Evolutionary conservation across 306 rosid species (phyloP).

Genomic region (Geum urbanum): DNA sequence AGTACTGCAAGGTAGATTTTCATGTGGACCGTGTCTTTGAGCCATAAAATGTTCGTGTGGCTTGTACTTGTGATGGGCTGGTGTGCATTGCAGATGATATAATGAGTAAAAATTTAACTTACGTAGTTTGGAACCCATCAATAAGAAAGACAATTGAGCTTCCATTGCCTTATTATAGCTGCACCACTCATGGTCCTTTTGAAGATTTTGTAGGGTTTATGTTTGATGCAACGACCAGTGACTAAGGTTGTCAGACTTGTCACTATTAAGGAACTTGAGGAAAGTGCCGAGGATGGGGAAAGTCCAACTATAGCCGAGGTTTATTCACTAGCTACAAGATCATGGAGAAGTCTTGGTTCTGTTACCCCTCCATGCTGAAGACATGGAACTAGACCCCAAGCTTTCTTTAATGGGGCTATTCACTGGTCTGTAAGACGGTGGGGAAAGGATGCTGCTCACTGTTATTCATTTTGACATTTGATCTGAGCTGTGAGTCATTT

Average conservation of each 20-base stretch:
- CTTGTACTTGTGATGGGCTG: background rate
- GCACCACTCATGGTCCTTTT: background rate
- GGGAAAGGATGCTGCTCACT: background rate
- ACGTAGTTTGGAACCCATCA: background rate
- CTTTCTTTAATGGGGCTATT: background rate
- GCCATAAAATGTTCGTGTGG: background rate
- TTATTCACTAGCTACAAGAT: background rate
- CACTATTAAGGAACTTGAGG: background rate
- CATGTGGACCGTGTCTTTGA: background rate
- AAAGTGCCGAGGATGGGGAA: background rate
- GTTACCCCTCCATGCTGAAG: background rate
- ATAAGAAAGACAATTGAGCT: background rate
- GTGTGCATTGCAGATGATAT: background rate
- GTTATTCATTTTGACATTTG: background rate
- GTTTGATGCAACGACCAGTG: background rate
- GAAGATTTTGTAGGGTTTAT: background rate
- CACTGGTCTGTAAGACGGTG: background rate
- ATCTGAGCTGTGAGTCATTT: conserved; percentile 1
- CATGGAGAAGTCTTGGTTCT: background rate
- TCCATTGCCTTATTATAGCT: background rate
- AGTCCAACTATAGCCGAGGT: background rate
- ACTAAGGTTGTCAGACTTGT: background rate
- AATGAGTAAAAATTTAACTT: background rate
- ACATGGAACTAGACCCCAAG: background rate
- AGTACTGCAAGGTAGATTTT: background rate